Evolutionary conservation across 805 yeast species (phyloP).

Genomic region (Ogataea zsoltii): DNA sequence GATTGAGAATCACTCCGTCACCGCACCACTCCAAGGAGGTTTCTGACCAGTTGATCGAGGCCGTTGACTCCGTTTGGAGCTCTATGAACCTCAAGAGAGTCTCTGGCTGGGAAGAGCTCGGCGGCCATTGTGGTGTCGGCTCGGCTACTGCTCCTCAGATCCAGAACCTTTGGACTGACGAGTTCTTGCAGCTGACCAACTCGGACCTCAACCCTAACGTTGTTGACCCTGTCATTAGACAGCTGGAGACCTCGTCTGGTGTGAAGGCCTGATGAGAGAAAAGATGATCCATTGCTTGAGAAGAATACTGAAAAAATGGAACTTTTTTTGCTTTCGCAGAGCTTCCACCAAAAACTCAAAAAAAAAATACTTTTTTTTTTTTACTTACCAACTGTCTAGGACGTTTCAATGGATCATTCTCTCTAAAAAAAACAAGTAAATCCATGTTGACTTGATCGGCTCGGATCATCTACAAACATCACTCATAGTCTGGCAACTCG

Average conservation of each 20-base stretch:
- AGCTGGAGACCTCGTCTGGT: slow-evolving; percentile 75
- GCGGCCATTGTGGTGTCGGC: slow-evolving; percentile 94
- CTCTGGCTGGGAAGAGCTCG: slow-evolving; percentile 71
- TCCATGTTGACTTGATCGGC: too few species aligned
- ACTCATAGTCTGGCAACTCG: slow-evolving; percentile 19
- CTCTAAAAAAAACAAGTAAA: too few species aligned
- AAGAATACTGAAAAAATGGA: too few species aligned
- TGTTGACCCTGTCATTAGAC: slow-evolving; percentile 58
- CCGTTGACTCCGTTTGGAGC: slow-evolving; percentile 79
- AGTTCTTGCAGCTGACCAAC: slow-evolving; percentile 66
- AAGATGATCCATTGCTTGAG: too few species aligned
- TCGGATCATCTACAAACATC: too few species aligned
- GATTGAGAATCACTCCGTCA: slow-evolving; percentile 97
- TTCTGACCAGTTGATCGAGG: slow-evolving; percentile 71
- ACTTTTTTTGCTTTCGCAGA: too few species aligned
- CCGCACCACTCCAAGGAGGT: slow-evolving; percentile 88
- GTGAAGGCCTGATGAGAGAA: slow-evolving; percentile 29
- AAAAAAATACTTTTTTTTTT: background rate
- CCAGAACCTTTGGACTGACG: slow-evolving; percentile 85
- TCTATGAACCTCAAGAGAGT: slow-evolving; percentile 75
- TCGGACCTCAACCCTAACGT: slow-evolving; percentile 68
- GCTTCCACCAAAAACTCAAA: background rate
- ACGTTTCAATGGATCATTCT: background rate
- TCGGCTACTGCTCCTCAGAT: slow-evolving; percentile 42
- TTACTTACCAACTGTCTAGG: background rate